phyloP scores from a whole-genome alignment of 345 rosid species.

The Corchorus olitorius region DNA sequence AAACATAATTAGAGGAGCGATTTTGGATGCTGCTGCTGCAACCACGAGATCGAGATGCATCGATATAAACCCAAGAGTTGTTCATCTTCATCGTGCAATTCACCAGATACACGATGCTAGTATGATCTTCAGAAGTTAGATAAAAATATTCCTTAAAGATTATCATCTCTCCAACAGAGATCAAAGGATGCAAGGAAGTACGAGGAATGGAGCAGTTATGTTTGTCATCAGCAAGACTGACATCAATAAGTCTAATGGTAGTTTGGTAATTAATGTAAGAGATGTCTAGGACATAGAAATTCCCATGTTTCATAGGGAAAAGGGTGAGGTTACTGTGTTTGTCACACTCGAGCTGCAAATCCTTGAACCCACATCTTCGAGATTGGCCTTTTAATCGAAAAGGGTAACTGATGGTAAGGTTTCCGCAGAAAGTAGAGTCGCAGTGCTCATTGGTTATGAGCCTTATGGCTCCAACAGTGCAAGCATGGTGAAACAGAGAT shows the following conservation, averaged over 20 bases:
- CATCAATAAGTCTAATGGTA: neutral
- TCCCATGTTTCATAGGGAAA: neutral
- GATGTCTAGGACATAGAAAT: constrained; percentile 1
- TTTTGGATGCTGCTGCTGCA: neutral
- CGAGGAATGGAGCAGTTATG: constrained; percentile 14
- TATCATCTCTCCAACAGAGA: too few species aligned
- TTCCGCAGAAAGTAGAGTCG: neutral
- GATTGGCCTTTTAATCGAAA: neutral
- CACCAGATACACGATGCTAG: too few species aligned
- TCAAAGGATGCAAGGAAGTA: neutral
- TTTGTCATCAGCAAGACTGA: neutral
- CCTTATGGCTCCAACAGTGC: neutral
- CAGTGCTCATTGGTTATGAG: neutral
- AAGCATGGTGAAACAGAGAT: neutral
- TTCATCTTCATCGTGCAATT: too few species aligned
- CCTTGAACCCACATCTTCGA: neutral
- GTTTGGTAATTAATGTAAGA: neutral
- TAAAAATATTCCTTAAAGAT: too few species aligned
- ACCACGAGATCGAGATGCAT: neutral
- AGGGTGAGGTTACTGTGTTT: neutral
- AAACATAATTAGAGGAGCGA: neutral
- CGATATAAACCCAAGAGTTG: too few species aligned
- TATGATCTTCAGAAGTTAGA: too few species aligned
- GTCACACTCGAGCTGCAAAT: neutral
- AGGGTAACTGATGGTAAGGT: neutral